These are phyloP conservation scores for Pseudevernia furfuracea DNA, from an alignment of 495 filamentous ascomycete species.

Conservation along the genomic window DNA sequence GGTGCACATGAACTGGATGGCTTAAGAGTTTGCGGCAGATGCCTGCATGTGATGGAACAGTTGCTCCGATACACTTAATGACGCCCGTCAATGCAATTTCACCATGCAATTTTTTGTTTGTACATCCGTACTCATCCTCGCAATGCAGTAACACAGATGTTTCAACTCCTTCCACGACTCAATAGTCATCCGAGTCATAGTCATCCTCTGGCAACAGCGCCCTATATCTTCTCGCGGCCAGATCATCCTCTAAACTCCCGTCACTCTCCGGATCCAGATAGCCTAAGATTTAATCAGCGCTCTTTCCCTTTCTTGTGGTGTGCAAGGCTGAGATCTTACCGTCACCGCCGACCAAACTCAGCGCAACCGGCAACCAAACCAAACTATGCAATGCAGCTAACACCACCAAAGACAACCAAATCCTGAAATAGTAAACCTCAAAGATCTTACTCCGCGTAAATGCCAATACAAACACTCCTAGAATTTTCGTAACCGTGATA, in stretches of 20 bases:
- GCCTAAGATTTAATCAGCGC: conserved; percentile 38
- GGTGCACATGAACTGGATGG: too few species aligned
- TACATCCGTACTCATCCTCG: neutral
- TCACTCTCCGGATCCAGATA: conserved; percentile 79
- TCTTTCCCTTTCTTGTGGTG: neutral
- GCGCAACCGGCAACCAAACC: conserved; percentile 82
- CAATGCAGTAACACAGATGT: neutral
- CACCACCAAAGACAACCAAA: conserved; percentile 85
- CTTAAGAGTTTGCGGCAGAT: too few species aligned
- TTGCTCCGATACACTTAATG: neutral
- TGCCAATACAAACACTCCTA: conserved; percentile 86
- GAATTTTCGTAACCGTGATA: conserved; percentile 89
- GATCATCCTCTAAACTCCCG: conserved; percentile 79
- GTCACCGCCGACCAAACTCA: conserved; percentile 79
- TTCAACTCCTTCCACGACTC: neutral
- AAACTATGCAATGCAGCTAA: conserved; percentile 87
- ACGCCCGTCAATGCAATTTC: neutral
- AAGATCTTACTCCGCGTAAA: conserved; percentile 98
- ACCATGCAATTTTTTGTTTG: neutral
- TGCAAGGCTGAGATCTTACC: conserved; percentile 40
- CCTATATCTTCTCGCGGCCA: conserved; percentile 48
- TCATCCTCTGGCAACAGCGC: conserved; percentile 44
- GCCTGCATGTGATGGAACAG: neutral
- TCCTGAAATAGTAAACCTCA: conserved; percentile 96
- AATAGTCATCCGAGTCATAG: conserved; percentile 47